Percentiles rank a stretch among this genome's conserved stretches.
Evolutionary conservation across 495 filamentous ascomycete species (phyloP).

Genomic region (Chlorociboria aeruginascens): DNA sequence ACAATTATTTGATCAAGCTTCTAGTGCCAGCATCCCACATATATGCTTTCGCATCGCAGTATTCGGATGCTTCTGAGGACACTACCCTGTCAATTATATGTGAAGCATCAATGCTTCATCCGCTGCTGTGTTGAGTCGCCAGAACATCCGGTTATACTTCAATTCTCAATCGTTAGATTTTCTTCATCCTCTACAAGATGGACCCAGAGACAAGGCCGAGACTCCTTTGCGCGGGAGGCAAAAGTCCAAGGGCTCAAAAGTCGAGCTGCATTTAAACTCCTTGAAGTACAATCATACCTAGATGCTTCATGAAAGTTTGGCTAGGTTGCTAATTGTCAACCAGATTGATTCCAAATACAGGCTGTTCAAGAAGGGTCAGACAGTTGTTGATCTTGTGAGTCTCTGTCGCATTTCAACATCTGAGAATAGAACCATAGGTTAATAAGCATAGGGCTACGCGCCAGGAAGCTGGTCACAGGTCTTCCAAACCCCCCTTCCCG

Average conservation of each 20-base stretch:
- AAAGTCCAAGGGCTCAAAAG: constrained; percentile 68
- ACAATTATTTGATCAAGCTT: too few relatives aligned
- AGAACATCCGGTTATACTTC: neutral
- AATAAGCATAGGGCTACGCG: constrained; percentile 61
- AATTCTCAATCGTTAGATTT: constrained; percentile 1
- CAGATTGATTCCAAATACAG: constrained; percentile 72
- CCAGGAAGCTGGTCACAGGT: constrained; percentile 93
- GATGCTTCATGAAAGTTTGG: neutral
- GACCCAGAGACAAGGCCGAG: constrained; percentile 62
- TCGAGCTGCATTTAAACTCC: constrained; percentile 83
- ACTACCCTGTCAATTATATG: neutral
- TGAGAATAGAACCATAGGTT: neutral
- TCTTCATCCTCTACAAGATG: constrained; percentile 67
- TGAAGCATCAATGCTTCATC: neutral
- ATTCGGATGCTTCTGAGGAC: constrained; percentile 2
- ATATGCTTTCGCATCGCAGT: constrained; percentile 15
- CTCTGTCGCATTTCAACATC: neutral
- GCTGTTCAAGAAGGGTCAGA: constrained; percentile 67
- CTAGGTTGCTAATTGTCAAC: constrained; percentile 1
- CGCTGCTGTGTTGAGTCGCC: neutral
- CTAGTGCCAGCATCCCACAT: neutral
- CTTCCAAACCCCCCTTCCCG: constrained; percentile 2
- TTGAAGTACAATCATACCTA: constrained; percentile 43
- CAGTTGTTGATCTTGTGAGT: constrained; percentile 75
- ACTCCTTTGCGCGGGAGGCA: constrained; percentile 59